phyloP scores from a whole-genome alignment of 495 filamentous ascomycete genomes.

The Aspergillus leporis region DNA sequence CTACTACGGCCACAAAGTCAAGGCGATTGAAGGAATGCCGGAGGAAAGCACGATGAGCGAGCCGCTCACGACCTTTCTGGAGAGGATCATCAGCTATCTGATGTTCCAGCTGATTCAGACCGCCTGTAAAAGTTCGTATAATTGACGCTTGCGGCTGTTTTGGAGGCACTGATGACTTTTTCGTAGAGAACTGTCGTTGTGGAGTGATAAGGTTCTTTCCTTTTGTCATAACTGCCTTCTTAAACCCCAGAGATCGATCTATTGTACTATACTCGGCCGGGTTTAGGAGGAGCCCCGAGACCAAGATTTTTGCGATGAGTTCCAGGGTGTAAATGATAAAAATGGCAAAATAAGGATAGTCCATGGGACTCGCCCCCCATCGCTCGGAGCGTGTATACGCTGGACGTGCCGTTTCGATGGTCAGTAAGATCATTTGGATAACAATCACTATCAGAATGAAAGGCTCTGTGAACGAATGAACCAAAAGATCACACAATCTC shows the following conservation, averaged over 20 bases:
- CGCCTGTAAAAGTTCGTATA: constrained; percentile 74
- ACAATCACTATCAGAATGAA: constrained; percentile 85
- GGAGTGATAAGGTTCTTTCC: constrained; percentile 76
- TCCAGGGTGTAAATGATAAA: constrained; percentile 93
- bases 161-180: constrained; percentile 39
- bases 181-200: constrained; percentile 67
- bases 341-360: constrained; percentile 77
- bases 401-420: constrained; percentile 73
- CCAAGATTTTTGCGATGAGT: constrained; percentile 75
- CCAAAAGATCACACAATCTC: constrained; percentile 80
- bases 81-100: constrained; percentile 61
- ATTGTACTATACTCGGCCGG: constrained; percentile 81
- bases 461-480: constrained; percentile 84
- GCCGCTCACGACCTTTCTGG: constrained; percentile 77
- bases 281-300: constrained; percentile 91
- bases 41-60: constrained; percentile 90
- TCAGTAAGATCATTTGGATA: constrained; percentile 80
- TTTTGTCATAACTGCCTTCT: constrained; percentile 71
- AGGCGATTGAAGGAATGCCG: constrained; percentile 93
- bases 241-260: constrained; percentile 68
- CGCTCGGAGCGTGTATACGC: constrained; percentile 54
- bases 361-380: constrained; percentile 72
- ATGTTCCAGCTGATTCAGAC: constrained; percentile 59
- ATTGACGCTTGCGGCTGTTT: constrained; percentile 65
- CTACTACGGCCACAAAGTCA: constrained; percentile 94